Base-by-base conservation (phyloP, 2,329 filamentous ascomycete species). In the Exophiala oligosperma region DNA sequence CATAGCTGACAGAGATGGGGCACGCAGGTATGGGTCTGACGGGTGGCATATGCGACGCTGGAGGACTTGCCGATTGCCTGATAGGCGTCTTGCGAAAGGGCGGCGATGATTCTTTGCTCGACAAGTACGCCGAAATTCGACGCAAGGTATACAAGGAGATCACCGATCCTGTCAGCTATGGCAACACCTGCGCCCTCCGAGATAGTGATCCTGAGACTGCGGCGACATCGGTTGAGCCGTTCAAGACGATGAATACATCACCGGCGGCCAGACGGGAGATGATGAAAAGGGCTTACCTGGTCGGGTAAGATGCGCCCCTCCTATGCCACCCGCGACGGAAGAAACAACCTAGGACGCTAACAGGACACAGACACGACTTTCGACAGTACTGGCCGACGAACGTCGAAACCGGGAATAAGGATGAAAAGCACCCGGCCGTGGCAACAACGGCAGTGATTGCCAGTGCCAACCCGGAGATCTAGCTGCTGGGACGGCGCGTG, bases 11-110 rank as follows among this genome's bases (percentile, higher is more conserved):
- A 53, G 8, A 78, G 40, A 43, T 21, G 14, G 14, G 40, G 14
- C 8, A 78, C 70, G 83, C 84, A 50, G 84, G 84, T 0, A 73
- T 87, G n/a, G 85, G 84, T 1, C 79, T 87, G 52, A 86, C 83
- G 0, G 84, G 84, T 4, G 85, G 84, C 0, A 83, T 88, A 54
- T 81, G 83, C n/a, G 85, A 87, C 63, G 78, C 84, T 2, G 84
- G 82, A 9, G 83, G 83, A 0, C 75, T 88, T 4, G 83, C 78
- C 59, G 84, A 88, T 64, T 85, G 83, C 64, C 74, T 87, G 9
- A 68, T 71, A 14, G 76, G 75, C 1, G 74, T 77, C 17, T 69
- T 76, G 52, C 67, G 71, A 4, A 72, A 70, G 1, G 60, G 70
- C 5, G 71, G 72, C 4, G 72, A 74, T 56, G 72, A 75, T 4